These are phyloP conservation scores for Lactifluus echinatus DNA, from an alignment of 768 basidiomycete genomes.

Conservation along the genomic window DNA sequence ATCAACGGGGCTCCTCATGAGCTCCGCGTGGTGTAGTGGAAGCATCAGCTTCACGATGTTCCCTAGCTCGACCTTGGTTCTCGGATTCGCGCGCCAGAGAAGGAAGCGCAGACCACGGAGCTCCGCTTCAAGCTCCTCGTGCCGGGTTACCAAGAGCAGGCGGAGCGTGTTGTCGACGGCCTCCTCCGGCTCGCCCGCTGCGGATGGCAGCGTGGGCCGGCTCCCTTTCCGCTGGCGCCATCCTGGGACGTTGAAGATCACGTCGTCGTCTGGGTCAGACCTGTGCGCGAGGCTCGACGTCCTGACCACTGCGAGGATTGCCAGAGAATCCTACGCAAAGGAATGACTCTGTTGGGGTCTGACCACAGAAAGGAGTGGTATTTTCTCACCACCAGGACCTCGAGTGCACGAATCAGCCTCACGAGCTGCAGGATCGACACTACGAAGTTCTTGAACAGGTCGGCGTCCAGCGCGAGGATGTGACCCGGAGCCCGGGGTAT, in stretches of 20 bases:
- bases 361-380: no score
- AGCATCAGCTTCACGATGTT: conserved; percentile 1
- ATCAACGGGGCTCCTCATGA: conserved; percentile 8
- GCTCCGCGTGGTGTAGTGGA: conserved; percentile 6
- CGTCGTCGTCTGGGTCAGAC: conserved; percentile 2
- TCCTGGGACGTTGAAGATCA: conserved; percentile 13
- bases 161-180: neutral
- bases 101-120: conserved; percentile 9
- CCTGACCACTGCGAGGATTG: neutral
- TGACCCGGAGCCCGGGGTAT: neutral
- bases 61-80: neutral
- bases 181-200: neutral
- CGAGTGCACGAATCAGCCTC: neutral
- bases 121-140: conserved; percentile 10
- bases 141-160: conserved; percentile 1
- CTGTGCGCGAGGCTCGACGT: neutral
- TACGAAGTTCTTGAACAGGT: conserved; percentile 3
- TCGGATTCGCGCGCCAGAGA: conserved; percentile 2
- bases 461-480: conserved; percentile 1
- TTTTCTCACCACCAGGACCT: neutral
- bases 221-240: conserved; percentile 2
- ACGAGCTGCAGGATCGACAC: conserved; percentile 7
- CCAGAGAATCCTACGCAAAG: neutral
- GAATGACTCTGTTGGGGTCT: neutral
- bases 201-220: neutral